Evolutionary conservation across 257 asterid species (phyloP).

Genomic region (Salvia rosmarinus): DNA sequence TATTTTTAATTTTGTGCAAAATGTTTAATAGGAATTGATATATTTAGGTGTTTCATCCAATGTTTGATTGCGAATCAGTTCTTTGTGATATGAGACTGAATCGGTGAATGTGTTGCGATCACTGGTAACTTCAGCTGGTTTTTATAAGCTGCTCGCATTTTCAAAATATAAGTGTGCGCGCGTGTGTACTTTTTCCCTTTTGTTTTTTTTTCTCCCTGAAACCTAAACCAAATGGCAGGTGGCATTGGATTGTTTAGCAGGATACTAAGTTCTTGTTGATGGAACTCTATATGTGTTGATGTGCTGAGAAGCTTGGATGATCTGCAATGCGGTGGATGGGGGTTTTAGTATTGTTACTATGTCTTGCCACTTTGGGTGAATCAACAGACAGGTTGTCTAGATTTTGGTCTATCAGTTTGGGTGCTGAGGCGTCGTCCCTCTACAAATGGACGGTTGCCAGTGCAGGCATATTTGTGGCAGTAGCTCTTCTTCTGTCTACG

Average conservation of each 20-base stretch:
- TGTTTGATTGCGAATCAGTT: not conserved
- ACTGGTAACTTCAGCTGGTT: slow-evolving; percentile 23
- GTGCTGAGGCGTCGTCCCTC: slow-evolving; percentile 55
- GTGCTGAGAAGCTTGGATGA: slow-evolving; percentile 33
- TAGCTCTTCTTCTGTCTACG: slow-evolving; percentile 77
- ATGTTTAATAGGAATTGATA: slow-evolving; percentile 13
- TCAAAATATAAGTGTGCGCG: not conserved
- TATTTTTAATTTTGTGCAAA: not conserved
- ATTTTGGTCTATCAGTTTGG: slow-evolving; percentile 42
- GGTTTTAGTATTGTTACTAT: slow-evolving; percentile 44
- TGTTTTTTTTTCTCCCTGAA: not conserved
- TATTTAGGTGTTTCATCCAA: not conserved
- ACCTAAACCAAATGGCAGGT: slow-evolving; percentile 5
- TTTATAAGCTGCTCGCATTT: not conserved
- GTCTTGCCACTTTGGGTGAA: slow-evolving; percentile 52
- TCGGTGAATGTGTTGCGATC: not conserved
- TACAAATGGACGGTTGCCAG: slow-evolving; percentile 74
- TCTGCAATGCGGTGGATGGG: slow-evolving; percentile 74
- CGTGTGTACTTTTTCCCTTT: not conserved
- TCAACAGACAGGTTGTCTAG: slow-evolving; percentile 59
- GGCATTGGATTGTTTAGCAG: slow-evolving; percentile 23
- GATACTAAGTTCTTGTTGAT: slow-evolving; percentile 14
- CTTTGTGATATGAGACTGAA: slow-evolving; percentile 23
- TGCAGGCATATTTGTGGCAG: slow-evolving; percentile 80
- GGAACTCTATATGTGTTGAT: slow-evolving; percentile 27